A percentile compares a stretch with the other conserved stretches of the same genome.
These are phyloP conservation scores for Cyclostephanos invisitatus DNA, from an alignment of 108 stramenopile genomes.

Conservation along the genomic window DNA sequence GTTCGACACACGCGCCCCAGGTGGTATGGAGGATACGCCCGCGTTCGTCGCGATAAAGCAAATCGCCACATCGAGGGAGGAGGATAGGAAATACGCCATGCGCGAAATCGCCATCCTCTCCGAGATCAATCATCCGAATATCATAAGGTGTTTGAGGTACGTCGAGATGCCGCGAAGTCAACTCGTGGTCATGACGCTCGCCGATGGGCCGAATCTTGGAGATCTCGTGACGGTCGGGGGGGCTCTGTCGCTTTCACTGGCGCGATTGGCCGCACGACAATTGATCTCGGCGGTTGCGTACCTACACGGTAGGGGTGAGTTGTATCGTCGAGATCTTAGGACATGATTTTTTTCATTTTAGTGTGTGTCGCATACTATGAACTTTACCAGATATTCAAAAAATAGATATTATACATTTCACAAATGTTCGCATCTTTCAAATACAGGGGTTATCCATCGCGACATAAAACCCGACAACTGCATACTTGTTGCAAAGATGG, in stretches of 20 bases:
- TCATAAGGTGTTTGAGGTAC: conserved; percentile 65
- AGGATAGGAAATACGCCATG: conserved; percentile 68
- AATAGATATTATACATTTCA: neutral
- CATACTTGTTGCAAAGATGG: conserved; percentile 56
- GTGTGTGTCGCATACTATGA: no score
- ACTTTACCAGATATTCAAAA: neutral
- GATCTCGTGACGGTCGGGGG: conserved; percentile 67
- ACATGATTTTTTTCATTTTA: neutral
- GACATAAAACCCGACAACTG: conserved; percentile 86
- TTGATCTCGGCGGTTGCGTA: conserved; percentile 79
- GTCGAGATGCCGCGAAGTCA: conserved; percentile 48
- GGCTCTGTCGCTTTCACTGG: conserved; percentile 68
- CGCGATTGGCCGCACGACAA: conserved; percentile 67
- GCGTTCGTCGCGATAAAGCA: conserved; percentile 77
- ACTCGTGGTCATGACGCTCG: conserved; percentile 67
- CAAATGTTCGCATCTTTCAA: neutral
- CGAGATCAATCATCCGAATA: conserved; percentile 76
- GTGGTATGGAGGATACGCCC: neutral
- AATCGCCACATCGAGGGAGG: conserved; percentile 71
- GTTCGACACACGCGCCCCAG: conserved; percentile 5
- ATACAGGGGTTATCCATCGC: conserved; percentile 48
- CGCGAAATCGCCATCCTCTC: conserved; percentile 76
- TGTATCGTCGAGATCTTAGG: neutral
- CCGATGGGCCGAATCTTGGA: conserved; percentile 68
- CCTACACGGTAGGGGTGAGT: conserved; percentile 65